phyloP scores from a whole-genome alignment of 176 grass and related monocot species.

The Oryza meridionalis region DNA sequence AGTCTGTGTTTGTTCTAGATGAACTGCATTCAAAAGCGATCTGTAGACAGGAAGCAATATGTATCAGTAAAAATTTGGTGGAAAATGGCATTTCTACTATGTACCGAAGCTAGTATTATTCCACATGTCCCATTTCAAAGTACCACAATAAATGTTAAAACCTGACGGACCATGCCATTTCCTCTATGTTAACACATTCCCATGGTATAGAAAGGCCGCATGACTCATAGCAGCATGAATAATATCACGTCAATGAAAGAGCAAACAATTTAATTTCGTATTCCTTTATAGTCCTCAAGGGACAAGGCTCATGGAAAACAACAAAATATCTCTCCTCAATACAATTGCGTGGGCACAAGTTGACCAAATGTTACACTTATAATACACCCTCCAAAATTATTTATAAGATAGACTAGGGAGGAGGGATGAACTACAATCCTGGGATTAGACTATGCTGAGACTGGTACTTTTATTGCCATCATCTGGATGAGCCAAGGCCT shows the following conservation, averaged over 20 bases:
- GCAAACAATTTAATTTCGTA: background rate
- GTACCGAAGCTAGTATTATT: background rate
- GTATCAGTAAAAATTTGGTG: background rate
- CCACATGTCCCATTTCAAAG: background rate
- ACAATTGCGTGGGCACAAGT: background rate
- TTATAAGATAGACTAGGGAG: slow-evolving; percentile 20
- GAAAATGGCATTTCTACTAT: background rate
- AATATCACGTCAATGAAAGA: background rate
- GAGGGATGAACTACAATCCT: slow-evolving; percentile 29
- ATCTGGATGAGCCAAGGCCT: slow-evolving; percentile 82
- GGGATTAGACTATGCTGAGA: slow-evolving; percentile 53
- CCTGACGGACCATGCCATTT: background rate
- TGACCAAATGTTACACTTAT: slow-evolving; percentile 18
- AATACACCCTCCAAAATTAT: slow-evolving; percentile 39
- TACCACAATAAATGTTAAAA: background rate
- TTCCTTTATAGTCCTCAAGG: background rate
- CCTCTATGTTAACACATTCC: background rate
- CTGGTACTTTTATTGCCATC: slow-evolving; percentile 76
- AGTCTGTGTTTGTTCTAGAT: background rate
- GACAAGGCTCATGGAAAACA: background rate
- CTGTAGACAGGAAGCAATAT: background rate
- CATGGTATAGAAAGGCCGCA: background rate
- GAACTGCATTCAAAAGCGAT: background rate
- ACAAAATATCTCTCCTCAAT: slow-evolving; percentile 19
- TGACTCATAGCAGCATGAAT: background rate